Percentiles rank a stretch among this genome's conserved stretches.
Conservation (phyloP, 352 stramenopile species). For the Hyaloperonospora arabidopsidis region DNA sequence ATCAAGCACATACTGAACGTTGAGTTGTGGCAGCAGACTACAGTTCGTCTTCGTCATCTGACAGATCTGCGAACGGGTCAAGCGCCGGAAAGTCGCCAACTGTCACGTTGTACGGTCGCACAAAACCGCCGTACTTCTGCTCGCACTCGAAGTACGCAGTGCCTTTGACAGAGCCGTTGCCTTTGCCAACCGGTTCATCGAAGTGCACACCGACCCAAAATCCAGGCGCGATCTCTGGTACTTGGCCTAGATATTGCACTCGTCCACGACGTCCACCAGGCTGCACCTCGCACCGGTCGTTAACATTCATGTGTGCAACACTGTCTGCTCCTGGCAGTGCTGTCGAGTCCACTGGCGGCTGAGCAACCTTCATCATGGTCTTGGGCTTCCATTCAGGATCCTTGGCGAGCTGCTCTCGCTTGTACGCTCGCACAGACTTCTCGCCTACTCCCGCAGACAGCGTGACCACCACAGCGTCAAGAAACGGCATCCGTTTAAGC, state of each 20-base stretch:
- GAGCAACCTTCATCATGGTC: slow-evolving; percentile 49
- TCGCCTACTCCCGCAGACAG: slow-evolving; percentile 45
- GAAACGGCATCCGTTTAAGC: neutral
- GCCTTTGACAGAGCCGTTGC: slow-evolving; percentile 89
- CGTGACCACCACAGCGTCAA: neutral
- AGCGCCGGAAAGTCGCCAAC: slow-evolving; percentile 90
- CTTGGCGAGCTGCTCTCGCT: slow-evolving; percentile 90
- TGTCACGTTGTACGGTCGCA: slow-evolving; percentile 90
- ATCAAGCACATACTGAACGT: neutral
- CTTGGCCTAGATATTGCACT: slow-evolving; percentile 89
- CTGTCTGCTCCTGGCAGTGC: slow-evolving; percentile 47
- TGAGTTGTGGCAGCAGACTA: slow-evolving; percentile 17
- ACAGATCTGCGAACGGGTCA: slow-evolving; percentile 70
- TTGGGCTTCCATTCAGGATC: slow-evolving; percentile 93
- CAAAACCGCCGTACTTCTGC: slow-evolving; percentile 90
- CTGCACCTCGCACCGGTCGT: slow-evolving; percentile 94
- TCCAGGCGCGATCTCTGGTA: slow-evolving; percentile 84
- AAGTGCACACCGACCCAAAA: slow-evolving; percentile 95
- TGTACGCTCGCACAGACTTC: slow-evolving; percentile 96
- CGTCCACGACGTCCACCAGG: slow-evolving; percentile 90
- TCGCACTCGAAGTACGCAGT: slow-evolving; percentile 90
- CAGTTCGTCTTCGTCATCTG: slow-evolving; percentile 77
- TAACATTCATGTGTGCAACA: slow-evolving; percentile 84
- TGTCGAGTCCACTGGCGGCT: slow-evolving; percentile 31
- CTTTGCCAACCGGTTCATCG: slow-evolving; percentile 93